Base-by-base conservation (phyloP, 768 basidiomycete genomes). In the Boletus rubroflammeus region DNA sequence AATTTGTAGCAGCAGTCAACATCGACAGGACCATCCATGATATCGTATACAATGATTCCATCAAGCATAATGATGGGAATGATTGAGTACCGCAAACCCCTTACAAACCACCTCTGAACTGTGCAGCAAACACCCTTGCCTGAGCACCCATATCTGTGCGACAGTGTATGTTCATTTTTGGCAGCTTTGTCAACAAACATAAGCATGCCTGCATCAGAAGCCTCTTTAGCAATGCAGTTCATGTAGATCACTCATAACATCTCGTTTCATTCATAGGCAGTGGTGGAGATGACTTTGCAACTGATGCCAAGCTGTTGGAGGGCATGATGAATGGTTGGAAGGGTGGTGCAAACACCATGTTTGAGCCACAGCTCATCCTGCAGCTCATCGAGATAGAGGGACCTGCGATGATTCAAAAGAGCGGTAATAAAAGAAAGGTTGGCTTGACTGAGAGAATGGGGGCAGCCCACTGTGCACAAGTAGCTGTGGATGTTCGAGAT, bases 101-200 rank as follows among this genome's bases (percentile, higher is more conserved):
- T 28, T 0, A 49, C 35, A 23, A 48, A 54, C 3, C 19, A 1
- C 43, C 40, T 32, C 28, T 54, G 28, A 17, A 48, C 35, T 3
- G 35, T 10, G 15, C 57, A 61, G 3, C 47, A 5, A 1, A 36
- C 26, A 6, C 54, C 51, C 28, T 28, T 43, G 9, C 4, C 9
- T 36, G 23, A 50, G 9, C 3, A 17, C 28, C 31, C 32, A 45
- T 19, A 35, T 36, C n/a, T 45, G 19, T 8, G 31, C 38, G 28
- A 21, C 23, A 31, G 15, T 6, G 8, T 55, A 29, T 39, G 15
- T 8, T 57, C 26, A 44, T 68, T 48, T 25, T 60, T 63, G 0
- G 58, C 49, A 26, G 59, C 56, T 32, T 68, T 56, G 44, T 68
- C 59, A n/a, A 54, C 28, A 38, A 66, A 69, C 26, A 68, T 29